Base-by-base conservation (phyloP, 1,284 basidiomycete genomes). In the Entoloma clypeatum region DNA sequence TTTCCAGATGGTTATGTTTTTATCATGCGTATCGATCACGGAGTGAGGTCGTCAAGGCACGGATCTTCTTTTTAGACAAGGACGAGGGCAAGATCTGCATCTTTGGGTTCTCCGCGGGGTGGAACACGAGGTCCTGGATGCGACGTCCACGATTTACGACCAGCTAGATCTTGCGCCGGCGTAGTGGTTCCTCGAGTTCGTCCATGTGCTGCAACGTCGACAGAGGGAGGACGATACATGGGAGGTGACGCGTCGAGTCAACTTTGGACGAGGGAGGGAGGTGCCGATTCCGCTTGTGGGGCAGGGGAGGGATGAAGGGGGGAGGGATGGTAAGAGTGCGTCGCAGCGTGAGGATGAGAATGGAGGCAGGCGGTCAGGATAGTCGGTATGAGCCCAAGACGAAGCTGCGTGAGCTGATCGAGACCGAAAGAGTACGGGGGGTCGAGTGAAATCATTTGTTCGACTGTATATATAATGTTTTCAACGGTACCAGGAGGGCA, bases 21-120 rank as follows among this genome's bases (percentile, higher is more conserved):
- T 54, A 56, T 84, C 7, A 79, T 80, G 72, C 71, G 81, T 53
- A 79, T 78, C 48, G 80, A 75, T 74, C n/a, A n/a, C n/a, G n/a
- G n/a, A n/a, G n/a, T n/a, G n/a, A n/a, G n/a, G n/a, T n/a, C n/a
- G n/a, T n/a, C n/a, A n/a, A n/a, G n/a, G n/a, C n/a, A n/a, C n/a
- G n/a, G n/a, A n/a, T n/a, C n/a, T n/a, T n/a, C n/a, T n/a, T n/a
- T n/a, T n/a, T n/a, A n/a, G n/a, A n/a, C n/a, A n/a, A n/a, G n/a
- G n/a, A n/a, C n/a, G n/a, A n/a, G n/a, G n/a, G n/a, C n/a, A n/a
- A n/a, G n/a, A n/a, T n/a, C n/a, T n/a, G n/a, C n/a, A n/a, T n/a
- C n/a, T n/a, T n/a, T n/a, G n/a, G n/a, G n/a, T n/a, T n/a, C n/a
- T n/a, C n/a, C n/a, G n/a, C n/a, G n/a, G n/a, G 47, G 65, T 65